Percentiles rank a stretch among this genome's conserved stretches.
Conservation (phyloP, 148 eudicot genomes). For the Rhododendron vialii region DNA sequence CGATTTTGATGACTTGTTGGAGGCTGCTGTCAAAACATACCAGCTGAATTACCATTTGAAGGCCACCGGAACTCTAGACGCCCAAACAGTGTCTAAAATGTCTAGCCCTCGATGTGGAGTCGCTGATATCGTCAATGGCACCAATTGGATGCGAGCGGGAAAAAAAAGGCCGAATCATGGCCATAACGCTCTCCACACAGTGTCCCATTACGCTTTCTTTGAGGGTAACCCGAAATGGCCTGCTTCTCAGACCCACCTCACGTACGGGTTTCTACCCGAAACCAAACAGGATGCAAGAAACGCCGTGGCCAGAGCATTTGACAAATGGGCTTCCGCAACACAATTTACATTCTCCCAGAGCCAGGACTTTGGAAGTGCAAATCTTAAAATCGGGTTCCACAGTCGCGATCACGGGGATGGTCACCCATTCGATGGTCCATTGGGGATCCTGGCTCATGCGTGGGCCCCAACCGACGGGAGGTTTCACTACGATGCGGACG, state of each 20-base stretch:
- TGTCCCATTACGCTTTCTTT: fast-evolving
- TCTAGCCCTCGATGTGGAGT: slow-evolving; percentile 21
- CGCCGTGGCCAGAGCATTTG: neutral
- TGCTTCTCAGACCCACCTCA: neutral
- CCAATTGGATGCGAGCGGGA: neutral
- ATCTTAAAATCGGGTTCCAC: neutral
- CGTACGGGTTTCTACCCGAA: neutral
- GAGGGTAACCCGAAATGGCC: slow-evolving; percentile 8
- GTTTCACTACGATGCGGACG: slow-evolving; percentile 21
- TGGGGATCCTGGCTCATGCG: slow-evolving; percentile 6
- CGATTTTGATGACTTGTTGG: slow-evolving; percentile 20
- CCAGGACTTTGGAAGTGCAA: neutral
- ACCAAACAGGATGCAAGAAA: too few species aligned
- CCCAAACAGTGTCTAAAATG: slow-evolving; percentile 8
- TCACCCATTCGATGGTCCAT: neutral
- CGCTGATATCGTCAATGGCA: slow-evolving; percentile 5
- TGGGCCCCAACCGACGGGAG: too few species aligned
- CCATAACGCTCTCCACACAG: neutral
- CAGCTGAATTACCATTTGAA: slow-evolving; percentile 21
- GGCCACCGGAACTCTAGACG: slow-evolving; percentile 18
- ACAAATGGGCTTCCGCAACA: neutral
- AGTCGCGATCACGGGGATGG: too few species aligned
- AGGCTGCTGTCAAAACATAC: slow-evolving; percentile 18
- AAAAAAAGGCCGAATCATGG: neutral
- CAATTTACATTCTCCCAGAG: neutral